Evolutionary conservation across 2,329 filamentous ascomycete genomes (phyloP).

Genomic region (Ceratocystis cacaofunesta): DNA sequence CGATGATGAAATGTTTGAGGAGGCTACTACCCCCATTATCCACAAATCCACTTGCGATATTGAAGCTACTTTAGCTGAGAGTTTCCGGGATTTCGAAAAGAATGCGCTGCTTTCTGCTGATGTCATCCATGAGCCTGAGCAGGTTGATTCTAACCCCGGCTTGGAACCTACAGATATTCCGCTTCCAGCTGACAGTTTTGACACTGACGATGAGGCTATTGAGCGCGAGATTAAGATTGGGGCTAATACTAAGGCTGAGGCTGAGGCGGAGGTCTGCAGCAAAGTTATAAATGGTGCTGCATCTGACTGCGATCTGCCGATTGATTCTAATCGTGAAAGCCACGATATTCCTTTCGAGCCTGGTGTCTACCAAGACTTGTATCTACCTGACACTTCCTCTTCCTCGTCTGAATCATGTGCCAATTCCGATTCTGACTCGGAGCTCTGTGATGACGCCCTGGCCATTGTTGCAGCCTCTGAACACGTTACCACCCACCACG

Average conservation of each 20-base stretch:
- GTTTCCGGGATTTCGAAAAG: not conserved
- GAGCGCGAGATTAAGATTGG: not conserved
- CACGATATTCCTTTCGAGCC: not conserved
- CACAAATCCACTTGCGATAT: not conserved
- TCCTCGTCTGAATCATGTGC: not conserved
- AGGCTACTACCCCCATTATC: too few species aligned
- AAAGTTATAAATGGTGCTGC: too few species aligned
- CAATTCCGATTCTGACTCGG: not conserved
- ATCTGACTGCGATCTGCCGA: not conserved
- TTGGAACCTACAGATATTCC: not conserved
- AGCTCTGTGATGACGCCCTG: not conserved
- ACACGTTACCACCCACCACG: not conserved
- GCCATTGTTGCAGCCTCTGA: not conserved
- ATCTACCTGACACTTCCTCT: not conserved
- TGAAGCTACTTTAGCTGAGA: not conserved
- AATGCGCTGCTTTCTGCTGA: not conserved
- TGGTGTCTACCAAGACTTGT: not conserved
- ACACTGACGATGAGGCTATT: not conserved
- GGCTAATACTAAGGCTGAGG: not conserved
- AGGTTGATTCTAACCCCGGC: not conserved
- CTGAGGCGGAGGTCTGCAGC: not conserved
- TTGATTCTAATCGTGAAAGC: not conserved
- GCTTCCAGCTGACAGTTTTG: not conserved
- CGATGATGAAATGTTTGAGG: not conserved
- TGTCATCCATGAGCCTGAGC: not conserved